Percentiles rank a stretch among this genome's conserved stretches.
phyloP scores from a whole-genome alignment of 2,329 filamentous ascomycete species.

The Neobulgaria alba region DNA sequence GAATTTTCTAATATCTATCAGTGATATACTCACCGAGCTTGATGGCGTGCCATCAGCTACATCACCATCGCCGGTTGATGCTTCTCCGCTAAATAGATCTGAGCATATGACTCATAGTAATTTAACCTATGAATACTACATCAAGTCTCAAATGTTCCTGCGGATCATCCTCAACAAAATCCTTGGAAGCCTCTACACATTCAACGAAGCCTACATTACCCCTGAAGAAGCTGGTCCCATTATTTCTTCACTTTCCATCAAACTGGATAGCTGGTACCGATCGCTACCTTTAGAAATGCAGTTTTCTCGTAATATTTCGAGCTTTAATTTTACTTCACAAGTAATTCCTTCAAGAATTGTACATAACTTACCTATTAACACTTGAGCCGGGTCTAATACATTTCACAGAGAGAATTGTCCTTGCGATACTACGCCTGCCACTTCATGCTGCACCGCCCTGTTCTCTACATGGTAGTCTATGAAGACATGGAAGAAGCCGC shows the following conservation, averaged over 20 bases:
- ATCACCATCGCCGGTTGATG: background rate
- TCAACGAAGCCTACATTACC: background rate
- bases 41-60: background rate
- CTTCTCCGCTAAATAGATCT: no score
- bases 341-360: background rate
- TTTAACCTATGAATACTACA: no score
- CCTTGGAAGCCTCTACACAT: background rate
- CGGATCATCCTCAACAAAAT: background rate
- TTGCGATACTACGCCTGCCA: conserved; percentile 1
- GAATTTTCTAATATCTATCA: background rate
- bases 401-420: background rate
- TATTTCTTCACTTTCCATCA: background rate
- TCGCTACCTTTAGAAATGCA: background rate
- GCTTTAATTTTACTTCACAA: background rate
- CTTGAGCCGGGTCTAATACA: no score
- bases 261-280: conserved; percentile 1
- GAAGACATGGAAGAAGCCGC: conserved; percentile 2
- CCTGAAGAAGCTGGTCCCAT: background rate
- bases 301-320: background rate
- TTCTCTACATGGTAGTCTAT: background rate
- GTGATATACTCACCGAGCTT: background rate
- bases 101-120: no score
- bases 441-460: background rate
- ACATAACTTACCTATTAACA: no score
- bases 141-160: background rate